Evolutionary conservation across 2,329 filamentous ascomycete genomes (phyloP).

Genomic region (Knufia petricola): DNA sequence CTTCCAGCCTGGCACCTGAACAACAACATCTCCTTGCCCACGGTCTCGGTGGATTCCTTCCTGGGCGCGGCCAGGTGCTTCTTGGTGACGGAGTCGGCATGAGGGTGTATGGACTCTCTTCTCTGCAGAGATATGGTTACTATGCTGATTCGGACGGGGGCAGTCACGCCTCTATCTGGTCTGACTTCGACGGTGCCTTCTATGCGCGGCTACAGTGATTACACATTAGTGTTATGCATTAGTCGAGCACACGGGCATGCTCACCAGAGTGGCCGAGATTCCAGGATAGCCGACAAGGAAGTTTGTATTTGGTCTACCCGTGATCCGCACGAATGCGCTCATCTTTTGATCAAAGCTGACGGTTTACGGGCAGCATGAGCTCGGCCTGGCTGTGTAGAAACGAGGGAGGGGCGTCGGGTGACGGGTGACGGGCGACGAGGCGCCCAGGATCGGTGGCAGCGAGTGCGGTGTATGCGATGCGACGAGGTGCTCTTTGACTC

Average conservation of each 20-base stretch:
- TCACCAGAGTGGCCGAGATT: constrained; percentile 91
- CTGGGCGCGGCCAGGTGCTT: constrained; percentile 82
- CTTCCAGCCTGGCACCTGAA: constrained; percentile 77
- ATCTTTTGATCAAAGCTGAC: constrained; percentile 34
- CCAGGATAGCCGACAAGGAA: constrained; percentile 95
- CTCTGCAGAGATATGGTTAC: constrained; percentile 90
- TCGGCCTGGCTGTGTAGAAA: constrained; percentile 16
- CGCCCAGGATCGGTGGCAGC: not conserved
- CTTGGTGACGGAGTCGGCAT: constrained; percentile 87
- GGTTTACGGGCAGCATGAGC: constrained; percentile 11
- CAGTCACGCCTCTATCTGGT: constrained; percentile 72
- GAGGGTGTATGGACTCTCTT: constrained; percentile 91
- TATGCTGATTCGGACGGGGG: constrained; percentile 81
- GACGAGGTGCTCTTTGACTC: constrained; percentile 6
- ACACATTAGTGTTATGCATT: constrained; percentile 12
- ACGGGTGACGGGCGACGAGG: constrained; percentile 7
- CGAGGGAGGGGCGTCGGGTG: constrained; percentile 9
- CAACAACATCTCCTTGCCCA: constrained; percentile 89
- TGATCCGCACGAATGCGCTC: constrained; percentile 86
- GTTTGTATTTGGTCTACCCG: constrained; percentile 91
- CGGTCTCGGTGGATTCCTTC: constrained; percentile 82
- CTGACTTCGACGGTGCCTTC: constrained; percentile 97
- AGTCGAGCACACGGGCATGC: constrained; percentile 27
- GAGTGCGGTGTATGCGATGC: not conserved
- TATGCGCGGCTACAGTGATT: constrained; percentile 65